Base-by-base conservation (phyloP, 768 basidiomycete genomes). In the Phlebiopsis gigantea region DNA sequence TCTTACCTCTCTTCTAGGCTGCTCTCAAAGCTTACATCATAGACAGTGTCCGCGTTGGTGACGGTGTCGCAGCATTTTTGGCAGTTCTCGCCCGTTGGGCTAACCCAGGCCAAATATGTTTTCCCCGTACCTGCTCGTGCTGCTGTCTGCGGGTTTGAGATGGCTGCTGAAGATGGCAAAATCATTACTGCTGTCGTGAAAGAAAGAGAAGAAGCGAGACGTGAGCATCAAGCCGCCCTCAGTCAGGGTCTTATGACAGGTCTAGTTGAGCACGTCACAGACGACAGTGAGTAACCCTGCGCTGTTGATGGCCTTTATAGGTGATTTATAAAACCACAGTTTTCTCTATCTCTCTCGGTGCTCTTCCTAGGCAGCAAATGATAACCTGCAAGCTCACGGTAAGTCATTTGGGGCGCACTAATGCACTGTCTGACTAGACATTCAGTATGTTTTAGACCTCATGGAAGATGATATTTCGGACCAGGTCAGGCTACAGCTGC, bases 91-190 rank as follows among this genome's bases (percentile, higher is more conserved):
- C 15, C 26, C 5, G 25, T 4, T 2, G 29, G 50, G 24, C 81
- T 79, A 0, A 63, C 67, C 43, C 69, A 75, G 46, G 80, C 79
- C 22, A 74, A 78, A 31, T 85, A 84, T 64, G 71, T 75, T 39
- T 85, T 85, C 60, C 83, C 84, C 8, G 74, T 85, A 5, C 84
- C 84, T 0, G 79, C 77, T 1, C 72, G 69, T 31, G 79, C 78
- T 0, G 82, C 81, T 0, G 73, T 84, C 10, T 83, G 81, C 58
- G 75, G 74, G 0, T 85, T 85, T 61, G 69, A 76, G 41, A 74
- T 83, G 66, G 69, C 68, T 41, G 69, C 73, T 10, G 72, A 73
- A 12, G 76, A 82, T 57, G 77, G 75, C 8, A 67, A 72, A 0
- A 61, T 72, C 5, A 66, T 84, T 5, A 61, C 64, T 7, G 83